phyloP scores from a whole-genome alignment of 306 rosid genomes.

The Medicago arabica region DNA sequence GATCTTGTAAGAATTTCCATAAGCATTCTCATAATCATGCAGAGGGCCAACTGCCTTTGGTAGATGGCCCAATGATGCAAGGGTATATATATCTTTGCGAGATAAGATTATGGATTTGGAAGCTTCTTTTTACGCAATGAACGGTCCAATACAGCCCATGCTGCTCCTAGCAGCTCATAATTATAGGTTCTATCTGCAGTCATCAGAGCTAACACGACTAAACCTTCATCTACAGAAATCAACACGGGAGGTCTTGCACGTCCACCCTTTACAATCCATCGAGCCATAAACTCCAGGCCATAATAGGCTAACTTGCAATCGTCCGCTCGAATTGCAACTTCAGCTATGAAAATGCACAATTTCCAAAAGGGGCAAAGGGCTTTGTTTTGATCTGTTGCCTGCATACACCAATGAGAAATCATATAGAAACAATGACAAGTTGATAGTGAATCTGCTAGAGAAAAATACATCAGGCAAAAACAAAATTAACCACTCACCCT shows the following conservation, averaged over 20 bases:
- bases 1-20: slow-evolving; percentile 55
- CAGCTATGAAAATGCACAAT: slow-evolving; percentile 69
- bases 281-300: slow-evolving; percentile 85
- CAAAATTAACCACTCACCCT: slow-evolving; percentile 58
- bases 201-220: slow-evolving; percentile 70
- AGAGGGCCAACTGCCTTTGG: slow-evolving; percentile 79
- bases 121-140: slow-evolving; percentile 78
- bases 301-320: slow-evolving; percentile 79
- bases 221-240: slow-evolving; percentile 86
- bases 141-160: slow-evolving; percentile 85
- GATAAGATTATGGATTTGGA: slow-evolving; percentile 89
- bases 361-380: slow-evolving; percentile 91
- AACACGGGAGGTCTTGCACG: slow-evolving; percentile 62
- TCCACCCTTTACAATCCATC: slow-evolving; percentile 86
- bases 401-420: slow-evolving; percentile 46
- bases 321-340: slow-evolving; percentile 67
- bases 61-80: slow-evolving; percentile 77
- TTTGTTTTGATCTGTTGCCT: slow-evolving; percentile 89
- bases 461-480: slow-evolving; percentile 33
- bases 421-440: slow-evolving; percentile 37
- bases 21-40: slow-evolving; percentile 72
- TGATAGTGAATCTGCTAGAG: slow-evolving; percentile 18
- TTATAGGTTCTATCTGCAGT: slow-evolving; percentile 81
- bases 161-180: slow-evolving; percentile 69
- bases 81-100: slow-evolving; percentile 76